Conservation (phyloP, 2,329 filamentous ascomycete genomes). For the Diaporthe sp. region DNA sequence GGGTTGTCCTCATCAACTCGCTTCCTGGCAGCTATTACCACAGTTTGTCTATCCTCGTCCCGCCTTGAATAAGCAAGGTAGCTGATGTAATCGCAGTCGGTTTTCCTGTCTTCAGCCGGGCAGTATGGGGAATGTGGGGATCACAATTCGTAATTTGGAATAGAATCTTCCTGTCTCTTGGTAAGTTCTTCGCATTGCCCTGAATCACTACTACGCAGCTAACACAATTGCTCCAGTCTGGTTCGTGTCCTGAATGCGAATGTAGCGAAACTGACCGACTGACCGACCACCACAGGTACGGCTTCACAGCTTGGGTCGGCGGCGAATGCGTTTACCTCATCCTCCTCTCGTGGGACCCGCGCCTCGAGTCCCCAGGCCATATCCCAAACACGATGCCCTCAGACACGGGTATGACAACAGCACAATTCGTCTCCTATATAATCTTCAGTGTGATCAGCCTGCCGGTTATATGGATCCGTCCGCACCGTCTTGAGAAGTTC, state of each 20-base stretch:
- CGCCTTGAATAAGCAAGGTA: not conserved
- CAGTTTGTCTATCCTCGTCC: conserved; percentile 45
- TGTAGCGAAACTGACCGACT: not conserved
- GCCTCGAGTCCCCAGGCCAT: conserved; percentile 52
- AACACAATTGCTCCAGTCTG: conserved; percentile 46
- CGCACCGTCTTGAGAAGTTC: conserved; percentile 58
- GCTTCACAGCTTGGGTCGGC: conserved; percentile 62
- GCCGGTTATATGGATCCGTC: conserved; percentile 59
- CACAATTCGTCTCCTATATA: conserved; percentile 58
- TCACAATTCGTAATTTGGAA: conserved; percentile 51
- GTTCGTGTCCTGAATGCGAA: conserved; percentile 27
- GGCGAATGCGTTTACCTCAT: conserved; percentile 61
- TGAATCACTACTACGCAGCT: not conserved
- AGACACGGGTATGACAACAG: conserved; percentile 59
- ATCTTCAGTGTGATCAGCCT: conserved; percentile 59
- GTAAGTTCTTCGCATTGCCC: conserved; percentile 44
- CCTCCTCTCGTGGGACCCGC: conserved; percentile 60
- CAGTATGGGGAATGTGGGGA: conserved; percentile 50
- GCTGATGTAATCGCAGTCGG: conserved; percentile 42
- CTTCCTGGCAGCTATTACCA: conserved; percentile 59
- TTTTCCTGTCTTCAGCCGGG: conserved; percentile 51
- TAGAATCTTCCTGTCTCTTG: conserved; percentile 56
- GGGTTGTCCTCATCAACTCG: conserved; percentile 57
- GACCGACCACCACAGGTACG: conserved; percentile 49
- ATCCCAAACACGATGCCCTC: conserved; percentile 58